Percentiles rank a stretch among this genome's conserved stretches.
Evolutionary conservation across 345 rosid genomes (phyloP).

Genomic region (Moricandia moricandioides): DNA sequence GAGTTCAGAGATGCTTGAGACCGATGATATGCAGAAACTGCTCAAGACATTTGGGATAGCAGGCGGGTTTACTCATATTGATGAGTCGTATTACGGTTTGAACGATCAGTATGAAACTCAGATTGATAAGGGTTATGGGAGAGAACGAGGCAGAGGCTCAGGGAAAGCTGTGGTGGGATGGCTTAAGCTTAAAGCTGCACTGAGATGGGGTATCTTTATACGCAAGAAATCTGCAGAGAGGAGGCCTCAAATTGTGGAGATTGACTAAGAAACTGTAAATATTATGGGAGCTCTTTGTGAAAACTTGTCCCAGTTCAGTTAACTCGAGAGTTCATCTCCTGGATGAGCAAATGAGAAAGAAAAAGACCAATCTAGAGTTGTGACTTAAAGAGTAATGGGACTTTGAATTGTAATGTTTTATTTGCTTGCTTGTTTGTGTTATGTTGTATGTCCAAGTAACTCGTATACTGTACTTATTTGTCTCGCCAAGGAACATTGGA

Average conservation of each 20-base stretch:
- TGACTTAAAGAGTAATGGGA: neutral
- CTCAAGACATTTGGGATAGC: slow-evolving; percentile 53
- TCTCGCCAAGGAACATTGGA: slow-evolving; percentile 5
- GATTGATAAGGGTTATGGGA: slow-evolving; percentile 33
- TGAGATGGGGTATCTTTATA: slow-evolving; percentile 87
- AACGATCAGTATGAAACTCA: slow-evolving; percentile 48
- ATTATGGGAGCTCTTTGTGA: neutral
- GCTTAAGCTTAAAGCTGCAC: slow-evolving; percentile 78
- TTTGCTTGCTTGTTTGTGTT: neutral
- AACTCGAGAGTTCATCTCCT: slow-evolving; percentile 7
- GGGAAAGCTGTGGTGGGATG: slow-evolving; percentile 94
- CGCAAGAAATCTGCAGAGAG: slow-evolving; percentile 50
- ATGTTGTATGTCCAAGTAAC: neutral
- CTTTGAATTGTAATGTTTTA: neutral
- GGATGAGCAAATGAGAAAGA: slow-evolving; percentile 3
- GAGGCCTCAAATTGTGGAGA: slow-evolving; percentile 29
- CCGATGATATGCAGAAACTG: slow-evolving; percentile 78
- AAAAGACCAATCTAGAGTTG: neutral
- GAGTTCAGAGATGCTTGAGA: slow-evolving; percentile 83
- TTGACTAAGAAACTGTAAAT: slow-evolving; percentile 10
- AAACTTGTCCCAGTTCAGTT: neutral
- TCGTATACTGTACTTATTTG: neutral
- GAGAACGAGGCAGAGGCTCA: slow-evolving; percentile 48
- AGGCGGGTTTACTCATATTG: slow-evolving; percentile 41
- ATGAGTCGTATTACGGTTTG: slow-evolving; percentile 52